Base-by-base conservation (phyloP, 2,329 filamentous ascomycete species). In the Pezicula neosporulosa region DNA sequence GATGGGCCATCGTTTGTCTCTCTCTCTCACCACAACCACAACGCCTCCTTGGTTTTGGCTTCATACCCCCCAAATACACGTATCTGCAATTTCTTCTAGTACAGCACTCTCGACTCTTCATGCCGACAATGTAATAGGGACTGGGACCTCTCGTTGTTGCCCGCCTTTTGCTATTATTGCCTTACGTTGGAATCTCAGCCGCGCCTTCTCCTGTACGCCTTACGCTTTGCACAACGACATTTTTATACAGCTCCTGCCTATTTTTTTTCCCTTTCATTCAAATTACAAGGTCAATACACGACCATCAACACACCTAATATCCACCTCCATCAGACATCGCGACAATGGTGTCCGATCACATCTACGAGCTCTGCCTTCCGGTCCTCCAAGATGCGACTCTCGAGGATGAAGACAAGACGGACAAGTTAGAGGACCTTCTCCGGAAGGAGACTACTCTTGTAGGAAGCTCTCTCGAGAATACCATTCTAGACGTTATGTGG, bases 401-500 rank as follows among this genome's bases (percentile, higher is more conserved):
- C 55, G 90, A 96, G 63, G 94, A 97, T 57, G 94, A 99, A 72
- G 93, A 97, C 66, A 96, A 94, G 77, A 93, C 89, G 45, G 93
- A 97, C 71, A 89, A 83, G 72, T 78, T 97, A 48, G 92, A 97
- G 73, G 88, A 91, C 59, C 78, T 97, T 48, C 77, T 97, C 63
- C 86, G 85, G 70, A 86, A 85, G 61, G 85, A 92, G 72, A 91
- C 90, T 7, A 80, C 77, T 28, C 76, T 97, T 60, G 81, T 80
- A 16, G 93, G 91, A 53, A 76, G 85, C 58, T 81, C 86, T 19
- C 80, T 97, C 49, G 94, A 97, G 66, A 94, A 97, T 75, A 87
- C 88, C 37, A 86, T 97, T 50, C 77, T 99, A 54, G 91, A 96
- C 68, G 88, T 90, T 43, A 77, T 97, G 59, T 97, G 93, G 93